These are phyloP conservation scores for Vigna hirtella DNA, from an alignment of 306 rosid genomes.

Conservation along the genomic window DNA sequence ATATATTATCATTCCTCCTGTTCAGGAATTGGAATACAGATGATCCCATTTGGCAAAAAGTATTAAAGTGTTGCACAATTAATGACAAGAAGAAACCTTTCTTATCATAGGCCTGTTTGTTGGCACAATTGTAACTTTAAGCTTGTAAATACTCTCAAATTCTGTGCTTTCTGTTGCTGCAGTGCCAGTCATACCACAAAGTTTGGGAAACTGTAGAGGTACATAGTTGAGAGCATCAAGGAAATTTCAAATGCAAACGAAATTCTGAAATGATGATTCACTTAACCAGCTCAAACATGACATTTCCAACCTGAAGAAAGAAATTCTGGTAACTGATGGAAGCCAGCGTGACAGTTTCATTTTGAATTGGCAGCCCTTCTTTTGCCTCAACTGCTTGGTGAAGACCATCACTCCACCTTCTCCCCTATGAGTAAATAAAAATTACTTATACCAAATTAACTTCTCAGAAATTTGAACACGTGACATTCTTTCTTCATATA, in stretches of 20 bases:
- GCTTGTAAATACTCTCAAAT: constrained; percentile 98
- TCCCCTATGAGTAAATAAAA: constrained; percentile 66
- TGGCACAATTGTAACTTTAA: constrained; percentile 94
- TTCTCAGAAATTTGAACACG: constrained; percentile 35
- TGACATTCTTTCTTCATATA: constrained; percentile 16
- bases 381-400: constrained; percentile 99
- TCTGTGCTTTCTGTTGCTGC: constrained; percentile 97
- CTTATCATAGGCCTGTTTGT: constrained; percentile 97
- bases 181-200: constrained; percentile 99
- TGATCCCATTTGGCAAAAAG: constrained; percentile 30
- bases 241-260: constrained; percentile 30
- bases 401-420: constrained; percentile 99
- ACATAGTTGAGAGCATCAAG: constrained; percentile 39
- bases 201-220: constrained; percentile 87
- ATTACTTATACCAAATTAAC: constrained; percentile 33
- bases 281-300: constrained; percentile 37
- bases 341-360: constrained; percentile 95
- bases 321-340: constrained; percentile 98
- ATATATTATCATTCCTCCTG: constrained; percentile 35
- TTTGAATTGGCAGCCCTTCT: constrained; percentile 95
- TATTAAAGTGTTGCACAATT: constrained; percentile 31
- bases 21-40: constrained; percentile 6
- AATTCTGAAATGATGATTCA: constrained; percentile 38
- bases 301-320: constrained; percentile 87
- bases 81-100: constrained; percentile 67